Conservation (phyloP, 1,284 basidiomycete species). For the Cryptococcus deneoformans region DNA sequence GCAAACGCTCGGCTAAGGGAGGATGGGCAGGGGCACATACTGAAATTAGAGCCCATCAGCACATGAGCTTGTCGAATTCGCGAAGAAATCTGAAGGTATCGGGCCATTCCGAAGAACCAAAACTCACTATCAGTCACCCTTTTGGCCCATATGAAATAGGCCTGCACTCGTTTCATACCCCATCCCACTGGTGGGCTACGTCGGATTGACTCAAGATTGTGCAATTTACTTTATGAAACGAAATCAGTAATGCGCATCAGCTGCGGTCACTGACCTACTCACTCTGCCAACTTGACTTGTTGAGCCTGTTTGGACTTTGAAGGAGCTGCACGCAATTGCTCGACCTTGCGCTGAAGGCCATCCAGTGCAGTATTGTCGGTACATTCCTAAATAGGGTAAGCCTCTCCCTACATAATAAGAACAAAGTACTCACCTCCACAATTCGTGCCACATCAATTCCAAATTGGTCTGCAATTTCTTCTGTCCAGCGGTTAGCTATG, state of each 20-base stretch:
- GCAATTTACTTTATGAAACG: conserved; percentile 41
- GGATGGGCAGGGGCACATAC: conserved; percentile 45
- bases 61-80: too few species aligned
- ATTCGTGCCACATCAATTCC: conserved; percentile 46
- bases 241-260: too few species aligned
- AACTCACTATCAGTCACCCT: too few species aligned
- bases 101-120: too few species aligned
- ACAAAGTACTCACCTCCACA: conserved; percentile 31
- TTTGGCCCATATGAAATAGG: conserved; percentile 51
- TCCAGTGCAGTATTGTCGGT: conserved; percentile 37
- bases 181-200: conserved; percentile 46
- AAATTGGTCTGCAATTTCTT: conserved; percentile 41
- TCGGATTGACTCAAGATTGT: conserved; percentile 49
- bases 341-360: conserved; percentile 42
- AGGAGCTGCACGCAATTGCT: conserved; percentile 47
- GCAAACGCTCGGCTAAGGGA: conserved; percentile 33
- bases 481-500: conserved; percentile 10
- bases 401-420: neutral
- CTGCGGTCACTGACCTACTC: conserved; percentile 5
- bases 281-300: conserved; percentile 50
- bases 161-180: conserved; percentile 43
- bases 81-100: too few species aligned
- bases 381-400: conserved; percentile 34
- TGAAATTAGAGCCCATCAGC: conserved; percentile 2
- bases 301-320: conserved; percentile 46